Evolutionary conservation across 73 alveolate species (phyloP).

Genomic region (Effrenium voratum): DNA sequence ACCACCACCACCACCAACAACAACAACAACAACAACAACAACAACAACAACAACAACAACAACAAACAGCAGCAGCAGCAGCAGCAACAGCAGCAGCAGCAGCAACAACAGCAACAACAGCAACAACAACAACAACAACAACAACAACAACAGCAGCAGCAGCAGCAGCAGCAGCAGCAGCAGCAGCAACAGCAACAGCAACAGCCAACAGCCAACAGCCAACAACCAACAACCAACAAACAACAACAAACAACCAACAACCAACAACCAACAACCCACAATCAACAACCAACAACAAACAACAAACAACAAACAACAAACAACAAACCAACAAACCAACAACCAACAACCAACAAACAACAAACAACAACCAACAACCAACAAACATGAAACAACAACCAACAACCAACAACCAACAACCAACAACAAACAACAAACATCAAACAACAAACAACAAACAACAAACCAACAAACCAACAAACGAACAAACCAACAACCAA

Average conservation of each 20-base stretch:
- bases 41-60: not conserved
- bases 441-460: not conserved
- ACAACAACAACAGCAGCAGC: not conserved
- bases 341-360: not conserved
- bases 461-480: not conserved
- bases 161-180: not conserved
- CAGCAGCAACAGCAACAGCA: not conserved
- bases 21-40: constrained; percentile 13
- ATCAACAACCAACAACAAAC: not conserved
- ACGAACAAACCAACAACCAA: not conserved
- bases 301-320: not conserved
- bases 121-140: not conserved
- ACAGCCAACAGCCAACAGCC: not conserved
- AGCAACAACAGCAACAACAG: not conserved
- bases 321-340: not conserved
- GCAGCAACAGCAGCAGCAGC: not conserved
- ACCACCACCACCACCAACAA: not conserved
- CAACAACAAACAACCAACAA: not conserved
- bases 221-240: not conserved
- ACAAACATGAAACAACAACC: not conserved
- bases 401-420: not conserved
- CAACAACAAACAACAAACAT: not conserved
- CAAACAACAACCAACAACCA: not conserved
- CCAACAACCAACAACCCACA: not conserved
- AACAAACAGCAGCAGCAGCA: not conserved